Evolutionary conservation across 2,329 filamentous ascomycete genomes (phyloP).

Genomic region (Alternaria gaisen): DNA sequence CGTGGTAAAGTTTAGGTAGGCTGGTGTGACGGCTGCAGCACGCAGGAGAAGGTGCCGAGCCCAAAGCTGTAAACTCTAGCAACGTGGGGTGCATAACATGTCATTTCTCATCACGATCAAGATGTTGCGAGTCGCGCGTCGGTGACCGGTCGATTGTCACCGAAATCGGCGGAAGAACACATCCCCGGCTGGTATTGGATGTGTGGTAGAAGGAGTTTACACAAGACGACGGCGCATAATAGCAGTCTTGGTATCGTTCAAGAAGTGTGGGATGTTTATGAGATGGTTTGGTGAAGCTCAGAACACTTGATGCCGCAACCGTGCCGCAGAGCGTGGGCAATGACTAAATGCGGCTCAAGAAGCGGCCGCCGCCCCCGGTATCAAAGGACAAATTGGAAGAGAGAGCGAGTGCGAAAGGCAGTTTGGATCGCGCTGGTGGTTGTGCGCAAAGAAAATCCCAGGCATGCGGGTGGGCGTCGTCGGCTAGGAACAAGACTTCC

Average conservation of each 20-base stretch:
- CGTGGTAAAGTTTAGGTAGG: slow-evolving; percentile 20
- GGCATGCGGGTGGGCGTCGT: slow-evolving; percentile 45
- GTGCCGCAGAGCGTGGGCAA: slow-evolving; percentile 9
- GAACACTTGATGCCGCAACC: slow-evolving; percentile 2
- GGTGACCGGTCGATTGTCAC: slow-evolving; percentile 12
- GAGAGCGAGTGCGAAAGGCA: slow-evolving; percentile 5
- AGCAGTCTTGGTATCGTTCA: slow-evolving; percentile 19
- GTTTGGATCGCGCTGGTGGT: slow-evolving; percentile 17
- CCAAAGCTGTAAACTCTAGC: slow-evolving; percentile 29
- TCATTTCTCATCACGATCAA: slow-evolving; percentile 30
- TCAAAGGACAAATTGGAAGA: slow-evolving; percentile 12
- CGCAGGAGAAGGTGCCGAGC: slow-evolving; percentile 43
- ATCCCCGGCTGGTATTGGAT: neutral
- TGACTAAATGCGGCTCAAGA: slow-evolving; percentile 39
- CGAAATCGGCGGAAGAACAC: slow-evolving; percentile 3
- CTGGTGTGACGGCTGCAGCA: slow-evolving; percentile 29
- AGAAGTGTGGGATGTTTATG: neutral
- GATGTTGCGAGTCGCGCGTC: slow-evolving; percentile 33
- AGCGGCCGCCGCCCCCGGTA: slow-evolving; percentile 40
- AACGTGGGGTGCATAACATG: slow-evolving; percentile 38
- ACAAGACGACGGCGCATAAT: slow-evolving; percentile 8
- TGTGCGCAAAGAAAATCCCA: slow-evolving; percentile 40
- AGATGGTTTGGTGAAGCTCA: neutral
- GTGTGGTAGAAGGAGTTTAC: neutral
- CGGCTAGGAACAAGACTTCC: slow-evolving; percentile 38